These are phyloP conservation scores for Pelargonium fulgidum DNA, from an alignment of 441 rosid genomes.

Conservation along the genomic window DNA sequence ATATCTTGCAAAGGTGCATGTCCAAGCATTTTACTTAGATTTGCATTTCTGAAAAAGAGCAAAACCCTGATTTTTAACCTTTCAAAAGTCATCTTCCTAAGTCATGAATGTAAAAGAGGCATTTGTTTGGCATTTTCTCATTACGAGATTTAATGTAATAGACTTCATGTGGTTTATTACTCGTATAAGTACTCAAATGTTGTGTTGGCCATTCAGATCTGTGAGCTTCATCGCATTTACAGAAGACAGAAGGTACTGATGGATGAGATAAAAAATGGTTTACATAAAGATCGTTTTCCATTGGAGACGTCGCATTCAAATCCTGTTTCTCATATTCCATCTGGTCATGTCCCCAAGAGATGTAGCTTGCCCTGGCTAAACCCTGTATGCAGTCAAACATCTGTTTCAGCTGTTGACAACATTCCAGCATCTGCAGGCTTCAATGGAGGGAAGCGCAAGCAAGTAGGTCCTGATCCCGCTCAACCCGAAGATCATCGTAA, in stretches of 20 bases:
- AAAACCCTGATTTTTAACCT: no score
- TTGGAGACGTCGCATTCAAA: constrained; percentile 21
- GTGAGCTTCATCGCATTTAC: constrained; percentile 62
- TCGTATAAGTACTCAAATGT: constrained; percentile 4
- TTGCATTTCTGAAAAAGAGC: no score
- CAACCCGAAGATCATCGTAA: constrained; percentile 19
- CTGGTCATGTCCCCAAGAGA: constrained; percentile 16
- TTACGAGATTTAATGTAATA: not conserved
- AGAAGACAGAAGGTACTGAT: constrained; percentile 50
- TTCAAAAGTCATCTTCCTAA: no score
- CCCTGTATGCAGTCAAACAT: constrained; percentile 22
- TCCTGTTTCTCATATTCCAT: constrained; percentile 21
- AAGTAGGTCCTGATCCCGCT: constrained; percentile 17
- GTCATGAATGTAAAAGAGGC: no score
- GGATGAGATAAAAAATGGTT: constrained; percentile 39
- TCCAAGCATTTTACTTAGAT: no score
- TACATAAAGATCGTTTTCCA: constrained; percentile 19
- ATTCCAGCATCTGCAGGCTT: constrained; percentile 16
- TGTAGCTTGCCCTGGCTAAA: constrained; percentile 20
- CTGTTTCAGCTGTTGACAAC: constrained; percentile 25
- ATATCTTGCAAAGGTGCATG: no score
- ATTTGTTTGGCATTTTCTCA: no score
- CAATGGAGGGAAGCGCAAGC: constrained; percentile 18
- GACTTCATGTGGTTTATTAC: constrained; percentile 3
- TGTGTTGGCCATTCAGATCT: constrained; percentile 36